phyloP scores from a whole-genome alignment of 2,329 filamentous ascomycete genomes.

The Dactylellina haptotyla region DNA sequence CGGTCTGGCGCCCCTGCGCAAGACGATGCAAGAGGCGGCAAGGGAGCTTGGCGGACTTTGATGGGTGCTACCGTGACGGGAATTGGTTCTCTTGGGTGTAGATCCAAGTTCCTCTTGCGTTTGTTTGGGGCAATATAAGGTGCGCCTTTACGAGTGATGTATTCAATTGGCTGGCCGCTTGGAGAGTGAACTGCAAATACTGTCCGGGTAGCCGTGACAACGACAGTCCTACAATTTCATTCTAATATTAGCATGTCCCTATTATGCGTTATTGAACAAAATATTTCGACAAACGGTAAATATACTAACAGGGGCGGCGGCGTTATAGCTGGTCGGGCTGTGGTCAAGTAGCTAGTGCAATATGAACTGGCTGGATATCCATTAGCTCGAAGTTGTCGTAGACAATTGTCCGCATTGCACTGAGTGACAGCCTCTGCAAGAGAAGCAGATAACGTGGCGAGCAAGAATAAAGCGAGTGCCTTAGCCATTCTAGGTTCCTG shows the following conservation, averaged over 20 bases:
- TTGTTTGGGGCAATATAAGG: constrained; percentile 53
- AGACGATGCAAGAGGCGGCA: constrained; percentile 38
- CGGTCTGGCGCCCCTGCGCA: constrained; percentile 36
- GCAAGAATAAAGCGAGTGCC: not conserved
- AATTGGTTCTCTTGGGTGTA: constrained; percentile 15
- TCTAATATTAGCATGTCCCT: not conserved
- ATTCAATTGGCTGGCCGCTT: constrained; percentile 17
- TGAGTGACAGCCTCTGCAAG: constrained; percentile 13
- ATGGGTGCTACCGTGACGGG: constrained; percentile 23
- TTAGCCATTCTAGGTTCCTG: constrained; percentile 14
- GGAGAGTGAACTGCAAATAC: constrained; percentile 42
- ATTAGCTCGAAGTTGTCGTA: constrained; percentile 31
- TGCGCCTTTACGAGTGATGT: constrained; percentile 47
- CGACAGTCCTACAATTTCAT: constrained; percentile 22
- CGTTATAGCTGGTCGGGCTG: constrained; percentile 17
- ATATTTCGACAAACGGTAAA: not conserved
- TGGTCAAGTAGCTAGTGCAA: constrained; percentile 44
- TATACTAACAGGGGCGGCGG: constrained; percentile 30
- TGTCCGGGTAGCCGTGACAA: constrained; percentile 43
- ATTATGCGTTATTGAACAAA: not conserved
- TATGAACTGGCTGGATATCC: constrained; percentile 14
- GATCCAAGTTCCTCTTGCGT: constrained; percentile 19
- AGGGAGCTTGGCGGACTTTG: constrained; percentile 27
- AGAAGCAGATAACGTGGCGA: not conserved
- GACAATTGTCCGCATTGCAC: constrained; percentile 51